Base-by-base conservation (phyloP, 345 rosid genomes). In the Pistacia integerrima region DNA sequence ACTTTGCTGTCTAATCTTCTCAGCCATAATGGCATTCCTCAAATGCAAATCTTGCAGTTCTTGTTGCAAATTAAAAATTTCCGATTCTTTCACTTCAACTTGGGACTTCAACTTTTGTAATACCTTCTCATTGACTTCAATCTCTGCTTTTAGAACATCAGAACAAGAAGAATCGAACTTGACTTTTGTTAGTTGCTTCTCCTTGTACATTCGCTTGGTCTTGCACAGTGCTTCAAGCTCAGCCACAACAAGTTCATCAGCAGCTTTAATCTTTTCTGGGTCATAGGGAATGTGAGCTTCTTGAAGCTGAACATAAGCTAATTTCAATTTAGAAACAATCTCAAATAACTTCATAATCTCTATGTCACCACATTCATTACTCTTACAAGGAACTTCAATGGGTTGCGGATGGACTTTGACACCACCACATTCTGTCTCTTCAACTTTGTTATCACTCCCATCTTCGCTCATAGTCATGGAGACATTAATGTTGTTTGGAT, bases 271-370 rank as follows among this genome's bases (percentile, higher is more conserved):
- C 83, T 87, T 91, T 38, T 84, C 83, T 0, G 87, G 88, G 72
- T 84, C 81, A 74, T 89, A 85, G 52, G 93, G 94, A 64, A 86
- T 46, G 80, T 87, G 94, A 64, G 90, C 90, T 82, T 74, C 81
- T 71, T 89, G 93, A 74, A 91, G 86, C 81, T 84, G 85, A 60
- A 86, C 74, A 76, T 89, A 91, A 4, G 89, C 88, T 4, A 82
- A 68, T 65, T 89, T 89, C 74, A 91, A 69, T 5, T 72, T 69
- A 8, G 90, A 85, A 78, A 89, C 83, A 49, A 69, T 57, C 56
- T 83, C 87, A 73, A 91, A 91, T n/a, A 89, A 73, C 87, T 80
- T 82, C 49, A 72, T 57, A 52, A 89, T 69, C 68, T 79, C 86
- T 1, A 22, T 68, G 33, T 75, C 84, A 54, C 68, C 76, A 33